Evolutionary conservation across 345 rosid species (phyloP).

Genomic region (Raphanus sativus): DNA sequence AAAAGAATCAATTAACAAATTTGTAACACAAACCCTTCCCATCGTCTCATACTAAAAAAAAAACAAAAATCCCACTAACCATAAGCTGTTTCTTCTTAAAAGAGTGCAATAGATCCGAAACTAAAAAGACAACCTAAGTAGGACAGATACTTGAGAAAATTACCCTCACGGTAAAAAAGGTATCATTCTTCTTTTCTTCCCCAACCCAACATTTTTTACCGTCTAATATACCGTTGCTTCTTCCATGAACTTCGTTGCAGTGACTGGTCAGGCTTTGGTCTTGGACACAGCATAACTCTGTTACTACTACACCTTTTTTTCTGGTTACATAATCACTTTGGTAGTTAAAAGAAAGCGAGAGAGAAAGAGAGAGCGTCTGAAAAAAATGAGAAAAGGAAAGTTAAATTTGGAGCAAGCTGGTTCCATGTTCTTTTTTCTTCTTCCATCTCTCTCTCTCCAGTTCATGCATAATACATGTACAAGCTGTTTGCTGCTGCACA

Average conservation of each 20-base stretch:
- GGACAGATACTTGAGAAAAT: conserved; percentile 31
- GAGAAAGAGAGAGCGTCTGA: background rate
- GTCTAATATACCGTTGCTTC: conserved; percentile 13
- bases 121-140: conserved; percentile 29
- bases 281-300: conserved; percentile 27
- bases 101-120: conserved; percentile 22
- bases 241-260: conserved; percentile 1
- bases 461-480: conserved; percentile 97
- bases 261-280: conserved; percentile 34
- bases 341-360: conserved; percentile 22
- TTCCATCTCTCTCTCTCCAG: conserved; percentile 10
- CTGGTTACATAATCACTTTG: conserved; percentile 33
- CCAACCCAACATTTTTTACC: conserved; percentile 18
- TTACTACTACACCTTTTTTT: conserved; percentile 32
- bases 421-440: conserved; percentile 16
- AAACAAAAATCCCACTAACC: conserved; percentile 24
- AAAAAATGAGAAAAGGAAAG: background rate
- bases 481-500: conserved; percentile 99
- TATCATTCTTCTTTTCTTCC: conserved; percentile 15
- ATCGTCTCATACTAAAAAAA: conserved; percentile 26
- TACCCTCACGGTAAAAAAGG: conserved; percentile 21
- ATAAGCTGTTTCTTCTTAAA: conserved; percentile 32
- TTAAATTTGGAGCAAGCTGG: conserved; percentile 27
- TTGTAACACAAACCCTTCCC: conserved; percentile 31
- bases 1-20: conserved; percentile 43